These are phyloP conservation scores for Obba rivulosa DNA, from an alignment of 768 basidiomycete genomes.

Conservation along the genomic window DNA sequence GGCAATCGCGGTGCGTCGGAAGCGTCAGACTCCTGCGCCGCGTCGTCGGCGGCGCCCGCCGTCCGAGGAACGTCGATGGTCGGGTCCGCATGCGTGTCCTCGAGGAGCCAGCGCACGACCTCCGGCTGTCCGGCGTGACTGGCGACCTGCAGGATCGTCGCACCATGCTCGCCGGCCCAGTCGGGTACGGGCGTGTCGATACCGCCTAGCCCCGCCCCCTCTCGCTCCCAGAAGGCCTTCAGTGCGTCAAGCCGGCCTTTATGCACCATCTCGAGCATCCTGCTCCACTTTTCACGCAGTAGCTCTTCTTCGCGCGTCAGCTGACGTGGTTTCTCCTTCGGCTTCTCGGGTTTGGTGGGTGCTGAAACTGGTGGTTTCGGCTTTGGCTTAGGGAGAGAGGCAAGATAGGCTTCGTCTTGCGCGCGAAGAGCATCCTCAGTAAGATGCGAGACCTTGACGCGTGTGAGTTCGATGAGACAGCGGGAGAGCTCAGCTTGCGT, in stretches of 20 bases:
- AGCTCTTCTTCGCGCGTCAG: slow-evolving; percentile 79
- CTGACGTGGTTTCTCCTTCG: slow-evolving; percentile 39
- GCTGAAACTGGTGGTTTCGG: slow-evolving; percentile 31
- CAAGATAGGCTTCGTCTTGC: slow-evolving; percentile 86
- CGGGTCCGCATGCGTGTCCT: slow-evolving; percentile 74
- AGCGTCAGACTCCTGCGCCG: slow-evolving; percentile 13
- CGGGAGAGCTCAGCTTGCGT: slow-evolving; percentile 88
- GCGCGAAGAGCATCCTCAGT: slow-evolving; percentile 79
- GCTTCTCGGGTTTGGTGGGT: slow-evolving; percentile 38
- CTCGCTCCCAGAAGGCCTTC: slow-evolving; percentile 76
- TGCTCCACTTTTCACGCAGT: slow-evolving; percentile 72
- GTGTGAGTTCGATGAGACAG: slow-evolving; percentile 81
- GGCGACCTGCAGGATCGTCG: slow-evolving; percentile 78
- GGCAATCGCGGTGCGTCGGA: slow-evolving; percentile 29
- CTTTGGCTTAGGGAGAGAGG: slow-evolving; percentile 83
- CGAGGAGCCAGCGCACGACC: slow-evolving; percentile 69
- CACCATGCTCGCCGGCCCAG: slow-evolving; percentile 56
- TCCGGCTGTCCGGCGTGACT: slow-evolving; percentile 70
- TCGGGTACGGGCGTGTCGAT: slow-evolving; percentile 62
- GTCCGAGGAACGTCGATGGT: slow-evolving; percentile 53
- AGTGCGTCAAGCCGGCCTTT: slow-evolving; percentile 83
- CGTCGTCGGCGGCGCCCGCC: slow-evolving; percentile 16
- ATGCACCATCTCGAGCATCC: slow-evolving; percentile 86
- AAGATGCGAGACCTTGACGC: slow-evolving; percentile 79
- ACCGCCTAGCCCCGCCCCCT: slow-evolving; percentile 51